Evolutionary conservation across 2,329 filamentous ascomycete species (phyloP), one percentile per base, ranked within the genome.

Genomic region (Calycina herbarum): DNA sequence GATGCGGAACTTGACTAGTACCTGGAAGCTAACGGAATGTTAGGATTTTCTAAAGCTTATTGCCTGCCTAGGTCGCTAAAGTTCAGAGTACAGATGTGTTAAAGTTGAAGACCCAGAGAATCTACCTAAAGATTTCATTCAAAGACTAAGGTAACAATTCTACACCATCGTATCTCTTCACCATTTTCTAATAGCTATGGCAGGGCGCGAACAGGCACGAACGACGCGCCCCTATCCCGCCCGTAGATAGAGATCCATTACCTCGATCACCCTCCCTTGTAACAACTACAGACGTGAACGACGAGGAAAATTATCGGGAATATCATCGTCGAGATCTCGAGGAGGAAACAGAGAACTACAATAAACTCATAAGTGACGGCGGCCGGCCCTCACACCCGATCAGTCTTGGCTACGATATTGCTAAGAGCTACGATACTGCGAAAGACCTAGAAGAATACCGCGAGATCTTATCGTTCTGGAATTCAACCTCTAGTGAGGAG

Each of bases 331-430:
- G 17, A 38, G 31, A 45, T 35, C 61, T 63, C 42, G 56, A 63
- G 45, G 29, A 35, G 13, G 72, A 77, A 64, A 72, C 40, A 2
- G 51, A 70, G 10, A 68, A 62, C 40, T 77, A 77, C 64, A 35
- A 75, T 48, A 59, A 70, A 3, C 75, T 78, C 27, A 51, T 78
- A 40, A 67, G 67, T 8, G 73, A 75, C 33, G 76, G 76, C 57
- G 75, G 77, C 40, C 75, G 73, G 33, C 76, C 76, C 7, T 57
- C 71, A 31, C 77, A 76, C 61, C 70, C 68, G 17, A 71, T 77
- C 24, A 65, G 68, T 31, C 70, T 72, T 20, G 61, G 77, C 7
- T 67, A 73, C 5, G 38, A 42, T 42, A 17, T 42, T 42, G 38
- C 5, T 17, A 42, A 42, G 38, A 54, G 77, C 7, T 67, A 73